Conservation (phyloP, 163 green algal species). For the Prototheca stagnorum region DNA sequence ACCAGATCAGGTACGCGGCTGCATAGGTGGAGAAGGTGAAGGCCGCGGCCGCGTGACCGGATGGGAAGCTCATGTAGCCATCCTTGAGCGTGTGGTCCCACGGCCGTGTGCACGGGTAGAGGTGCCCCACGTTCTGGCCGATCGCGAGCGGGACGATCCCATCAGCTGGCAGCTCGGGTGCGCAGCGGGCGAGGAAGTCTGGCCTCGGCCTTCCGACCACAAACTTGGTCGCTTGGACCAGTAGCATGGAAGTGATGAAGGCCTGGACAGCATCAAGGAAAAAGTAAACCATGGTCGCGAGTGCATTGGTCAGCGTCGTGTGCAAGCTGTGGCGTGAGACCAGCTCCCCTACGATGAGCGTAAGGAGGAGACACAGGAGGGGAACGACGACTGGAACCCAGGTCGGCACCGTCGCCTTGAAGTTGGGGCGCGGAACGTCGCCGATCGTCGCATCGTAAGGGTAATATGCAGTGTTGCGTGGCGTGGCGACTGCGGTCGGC, state of each 20-base stretch:
- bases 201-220: constrained; percentile 19
- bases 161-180: background rate
- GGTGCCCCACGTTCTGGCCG: background rate
- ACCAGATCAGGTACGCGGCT: constrained; percentile 23
- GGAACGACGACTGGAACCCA: constrained; percentile 17
- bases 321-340: constrained; percentile 9
- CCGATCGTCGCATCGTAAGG: constrained; percentile 14
- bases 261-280: constrained; percentile 21
- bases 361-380: constrained; percentile 10
- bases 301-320: constrained; percentile 18
- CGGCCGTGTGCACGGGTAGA: constrained; percentile 12
- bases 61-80: constrained; percentile 17
- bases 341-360: constrained; percentile 15
- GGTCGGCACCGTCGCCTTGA: constrained; percentile 1
- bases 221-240: constrained; percentile 27
- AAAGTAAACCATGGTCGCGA: constrained; percentile 26
- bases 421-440: background rate
- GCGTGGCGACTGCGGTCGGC: background rate
- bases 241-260: constrained; percentile 16
- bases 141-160: constrained; percentile 1
- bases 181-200: constrained; percentile 29
- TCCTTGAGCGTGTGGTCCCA: constrained; percentile 4
- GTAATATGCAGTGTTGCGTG: constrained; percentile 1
- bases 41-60: constrained; percentile 11
- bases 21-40: constrained; percentile 17